These are phyloP conservation scores for Lycium ferocissimum DNA, from an alignment of 257 asterid species.

Conservation along the genomic window DNA sequence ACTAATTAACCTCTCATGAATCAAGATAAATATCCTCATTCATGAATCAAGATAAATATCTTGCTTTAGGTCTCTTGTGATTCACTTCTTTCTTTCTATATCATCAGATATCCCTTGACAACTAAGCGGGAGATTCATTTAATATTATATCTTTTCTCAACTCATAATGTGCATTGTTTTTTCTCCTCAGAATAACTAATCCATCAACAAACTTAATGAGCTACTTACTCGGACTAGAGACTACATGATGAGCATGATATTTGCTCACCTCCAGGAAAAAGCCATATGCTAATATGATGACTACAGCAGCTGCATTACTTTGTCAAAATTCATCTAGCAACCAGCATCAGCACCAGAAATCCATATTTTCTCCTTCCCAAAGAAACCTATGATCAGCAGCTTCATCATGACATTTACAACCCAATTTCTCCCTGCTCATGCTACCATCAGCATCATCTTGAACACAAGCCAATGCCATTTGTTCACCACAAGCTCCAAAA, in stretches of 20 bases:
- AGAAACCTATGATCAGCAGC: not conserved
- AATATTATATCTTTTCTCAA: not conserved
- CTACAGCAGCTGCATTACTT: not conserved
- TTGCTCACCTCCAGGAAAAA: not conserved
- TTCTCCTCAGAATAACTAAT: not conserved
- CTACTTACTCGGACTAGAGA: not conserved
- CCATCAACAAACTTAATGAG: not conserved
- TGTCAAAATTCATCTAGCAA: not conserved
- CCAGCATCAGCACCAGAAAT: conserved; percentile 13
- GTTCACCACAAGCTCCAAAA: not conserved
- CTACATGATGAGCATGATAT: conserved; percentile 3
- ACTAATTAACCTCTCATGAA: conserved; percentile 10
- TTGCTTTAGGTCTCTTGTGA: not conserved
- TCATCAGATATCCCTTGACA: not conserved
- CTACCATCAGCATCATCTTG: not conserved
- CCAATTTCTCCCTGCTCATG: not conserved
- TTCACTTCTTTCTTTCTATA: conserved; percentile 21
- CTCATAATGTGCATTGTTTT: not conserved
- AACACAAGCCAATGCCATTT: conserved; percentile 12
- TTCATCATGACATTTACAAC: not conserved
- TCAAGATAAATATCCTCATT: conserved; percentile 13
- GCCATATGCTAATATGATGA: not conserved
- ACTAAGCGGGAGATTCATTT: not conserved
- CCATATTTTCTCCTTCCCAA: not conserved
- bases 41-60: too few relatives aligned